Conservation (phyloP, 148 eudicot species). For the Rhododendron mucronatum region DNA sequence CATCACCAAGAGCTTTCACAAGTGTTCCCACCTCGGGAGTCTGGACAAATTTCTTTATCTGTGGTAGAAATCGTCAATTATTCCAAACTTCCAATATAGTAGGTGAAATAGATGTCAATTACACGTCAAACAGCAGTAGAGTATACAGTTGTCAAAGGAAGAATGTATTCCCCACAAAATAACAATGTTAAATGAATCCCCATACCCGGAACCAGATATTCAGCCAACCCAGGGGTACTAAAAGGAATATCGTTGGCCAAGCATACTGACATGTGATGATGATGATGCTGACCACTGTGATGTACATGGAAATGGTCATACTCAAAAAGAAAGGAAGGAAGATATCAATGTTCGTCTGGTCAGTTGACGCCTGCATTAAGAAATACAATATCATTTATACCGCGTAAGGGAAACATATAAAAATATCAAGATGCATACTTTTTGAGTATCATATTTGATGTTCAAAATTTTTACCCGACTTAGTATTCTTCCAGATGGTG, state of each 20-base stretch:
- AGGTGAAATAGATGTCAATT: neutral
- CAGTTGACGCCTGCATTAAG: conserved; percentile 74
- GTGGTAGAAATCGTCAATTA: neutral
- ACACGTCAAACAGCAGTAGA: neutral
- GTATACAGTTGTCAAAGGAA: neutral
- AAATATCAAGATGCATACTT: neutral
- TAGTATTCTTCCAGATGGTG: conserved; percentile 94
- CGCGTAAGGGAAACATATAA: neutral
- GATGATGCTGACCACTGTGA: conserved; percentile 68
- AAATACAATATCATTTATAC: neutral
- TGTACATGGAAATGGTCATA: conserved; percentile 53
- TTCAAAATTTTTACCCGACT: conserved; percentile 62
- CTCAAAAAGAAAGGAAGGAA: conserved; percentile 67
- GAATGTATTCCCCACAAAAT: neutral
- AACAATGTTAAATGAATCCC: neutral
- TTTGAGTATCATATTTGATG: neutral
- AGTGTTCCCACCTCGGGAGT: neutral
- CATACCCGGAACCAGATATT: conserved; percentile 92
- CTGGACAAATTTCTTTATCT: neutral
- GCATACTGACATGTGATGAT: conserved; percentile 86
- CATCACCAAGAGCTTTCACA: neutral
- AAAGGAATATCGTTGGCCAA: conserved; percentile 82
- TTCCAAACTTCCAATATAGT: neutral
- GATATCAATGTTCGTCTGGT: conserved; percentile 75
- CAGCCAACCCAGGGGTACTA: conserved; percentile 86